Percentiles rank a stretch among this genome's conserved stretches.
phyloP scores from a whole-genome alignment of 352 stramenopile species.

The Pythium biforme region DNA sequence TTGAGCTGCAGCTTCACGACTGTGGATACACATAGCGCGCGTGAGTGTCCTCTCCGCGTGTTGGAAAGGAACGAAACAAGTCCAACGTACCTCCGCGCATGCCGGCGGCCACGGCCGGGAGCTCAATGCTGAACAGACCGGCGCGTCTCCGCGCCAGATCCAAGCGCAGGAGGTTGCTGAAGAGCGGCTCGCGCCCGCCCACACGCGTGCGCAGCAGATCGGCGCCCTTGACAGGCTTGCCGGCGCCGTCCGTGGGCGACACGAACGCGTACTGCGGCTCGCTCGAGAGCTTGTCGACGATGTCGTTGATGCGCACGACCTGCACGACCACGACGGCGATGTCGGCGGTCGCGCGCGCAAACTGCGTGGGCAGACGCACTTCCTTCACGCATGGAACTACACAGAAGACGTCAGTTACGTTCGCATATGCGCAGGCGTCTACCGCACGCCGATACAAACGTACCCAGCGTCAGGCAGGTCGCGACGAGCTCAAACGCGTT shows the following conservation, averaged over 20 bases:
- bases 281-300: slow-evolving; percentile 36
- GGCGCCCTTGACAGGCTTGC: slow-evolving; percentile 36
- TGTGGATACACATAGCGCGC: slow-evolving; percentile 15
- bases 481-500: slow-evolving; percentile 61
- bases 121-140: slow-evolving; percentile 50
- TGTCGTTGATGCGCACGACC: slow-evolving; percentile 58
- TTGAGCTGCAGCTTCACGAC: slow-evolving; percentile 59
- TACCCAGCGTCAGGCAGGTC: slow-evolving; percentile 60
- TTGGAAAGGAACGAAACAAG: too few relatives aligned
- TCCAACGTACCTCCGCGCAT: slow-evolving; percentile 56
- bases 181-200: slow-evolving; percentile 45
- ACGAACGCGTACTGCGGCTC: slow-evolving; percentile 43
- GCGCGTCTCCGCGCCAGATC: slow-evolving; percentile 44
- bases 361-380: slow-evolving; percentile 42
- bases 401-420: slow-evolving; percentile 2
- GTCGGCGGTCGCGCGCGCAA: slow-evolving; percentile 39
- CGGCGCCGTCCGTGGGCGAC: slow-evolving; percentile 15
- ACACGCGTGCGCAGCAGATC: slow-evolving; percentile 39
- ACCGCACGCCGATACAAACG: too few relatives aligned
- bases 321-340: slow-evolving; percentile 63
- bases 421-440: too few relatives aligned
- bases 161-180: slow-evolving; percentile 61
- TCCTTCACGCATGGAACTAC: slow-evolving; percentile 63
- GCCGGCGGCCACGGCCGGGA: slow-evolving; percentile 43
- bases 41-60: too few relatives aligned